Evolutionary conservation across 73 alveolate species (phyloP).

Genomic region (Symbiodinium pilosum): DNA sequence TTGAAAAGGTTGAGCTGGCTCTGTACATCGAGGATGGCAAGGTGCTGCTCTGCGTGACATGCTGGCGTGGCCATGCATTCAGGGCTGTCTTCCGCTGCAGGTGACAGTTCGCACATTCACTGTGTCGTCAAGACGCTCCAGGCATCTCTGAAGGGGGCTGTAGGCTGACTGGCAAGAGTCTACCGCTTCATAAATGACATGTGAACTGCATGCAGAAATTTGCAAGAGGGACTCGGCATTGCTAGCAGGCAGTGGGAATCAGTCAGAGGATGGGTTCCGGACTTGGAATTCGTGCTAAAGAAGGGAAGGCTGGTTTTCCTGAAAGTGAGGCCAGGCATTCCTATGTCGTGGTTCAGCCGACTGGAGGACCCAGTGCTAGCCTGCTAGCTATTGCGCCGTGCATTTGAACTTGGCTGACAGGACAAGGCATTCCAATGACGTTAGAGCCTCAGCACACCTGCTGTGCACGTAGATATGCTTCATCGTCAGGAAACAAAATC

Average conservation of each 20-base stretch:
- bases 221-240: too few relatives aligned
- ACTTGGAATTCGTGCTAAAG: not conserved
- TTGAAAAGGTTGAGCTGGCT: conserved; percentile 46
- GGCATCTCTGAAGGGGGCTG: too few relatives aligned
- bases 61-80: too few relatives aligned
- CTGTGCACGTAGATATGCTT: too few relatives aligned
- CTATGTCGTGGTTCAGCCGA: conserved; percentile 37
- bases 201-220: too few relatives aligned
- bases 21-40: conserved; percentile 70
- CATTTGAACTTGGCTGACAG: not conserved
- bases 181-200: too few relatives aligned
- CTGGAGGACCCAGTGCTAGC: conserved; percentile 19
- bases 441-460: not conserved
- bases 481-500: too few relatives aligned
- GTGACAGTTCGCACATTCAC: conserved; percentile 36
- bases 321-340: conserved; percentile 31
- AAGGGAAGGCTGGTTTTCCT: not conserved
- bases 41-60: not conserved
- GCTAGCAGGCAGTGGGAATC: not conserved
- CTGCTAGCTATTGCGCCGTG: too few relatives aligned
- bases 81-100: not conserved
- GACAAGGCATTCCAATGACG: conserved; percentile 78
- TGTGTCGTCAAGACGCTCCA: conserved; percentile 37
- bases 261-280: not conserved
- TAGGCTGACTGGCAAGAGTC: too few relatives aligned